These are phyloP conservation scores for Drechslerella dactyloides DNA, from an alignment of 2,329 filamentous ascomycete species.

Conservation along the genomic window DNA sequence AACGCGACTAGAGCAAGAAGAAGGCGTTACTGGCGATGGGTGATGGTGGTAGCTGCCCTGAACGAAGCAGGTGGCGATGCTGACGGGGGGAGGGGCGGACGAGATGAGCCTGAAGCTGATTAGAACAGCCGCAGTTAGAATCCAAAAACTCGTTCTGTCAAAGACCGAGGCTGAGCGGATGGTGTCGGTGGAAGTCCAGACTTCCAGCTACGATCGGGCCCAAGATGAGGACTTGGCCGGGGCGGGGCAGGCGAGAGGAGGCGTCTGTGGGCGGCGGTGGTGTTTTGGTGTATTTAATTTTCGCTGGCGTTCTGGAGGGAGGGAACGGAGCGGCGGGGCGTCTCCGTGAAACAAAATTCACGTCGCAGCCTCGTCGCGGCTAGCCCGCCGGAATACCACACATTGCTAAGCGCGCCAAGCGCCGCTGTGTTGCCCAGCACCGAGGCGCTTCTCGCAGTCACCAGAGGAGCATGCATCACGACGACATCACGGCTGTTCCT, in stretches of 20 bases:
- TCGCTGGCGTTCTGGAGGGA: conserved; percentile 29
- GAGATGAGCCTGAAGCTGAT: conserved; percentile 17
- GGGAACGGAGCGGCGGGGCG: not conserved
- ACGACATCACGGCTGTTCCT: too few species aligned
- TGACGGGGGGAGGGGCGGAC: conserved; percentile 8
- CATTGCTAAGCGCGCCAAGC: conserved; percentile 34
- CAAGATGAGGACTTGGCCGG: conserved; percentile 25
- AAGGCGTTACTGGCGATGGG: not conserved
- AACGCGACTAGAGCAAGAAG: conserved; percentile 1
- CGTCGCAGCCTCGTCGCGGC: conserved; percentile 30
- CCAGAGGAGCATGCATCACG: not conserved
- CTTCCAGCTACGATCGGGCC: conserved; percentile 30
- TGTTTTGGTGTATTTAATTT: conserved; percentile 19
- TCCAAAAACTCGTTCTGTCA: conserved; percentile 47
- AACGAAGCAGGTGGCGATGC: not conserved
- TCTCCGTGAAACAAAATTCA: conserved; percentile 47
- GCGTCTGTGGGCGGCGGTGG: not conserved
- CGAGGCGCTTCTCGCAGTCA: not conserved
- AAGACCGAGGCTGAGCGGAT: conserved; percentile 39
- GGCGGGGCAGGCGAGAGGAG: conserved; percentile 8
- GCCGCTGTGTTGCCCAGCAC: conserved; percentile 24
- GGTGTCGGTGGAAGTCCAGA: conserved; percentile 45
- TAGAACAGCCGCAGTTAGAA: conserved; percentile 18
- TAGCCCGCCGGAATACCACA: conserved; percentile 42
- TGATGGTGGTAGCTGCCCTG: conserved; percentile 11